Conservation (phyloP, 306 rosid genomes). For the Fragaria iinumae region DNA sequence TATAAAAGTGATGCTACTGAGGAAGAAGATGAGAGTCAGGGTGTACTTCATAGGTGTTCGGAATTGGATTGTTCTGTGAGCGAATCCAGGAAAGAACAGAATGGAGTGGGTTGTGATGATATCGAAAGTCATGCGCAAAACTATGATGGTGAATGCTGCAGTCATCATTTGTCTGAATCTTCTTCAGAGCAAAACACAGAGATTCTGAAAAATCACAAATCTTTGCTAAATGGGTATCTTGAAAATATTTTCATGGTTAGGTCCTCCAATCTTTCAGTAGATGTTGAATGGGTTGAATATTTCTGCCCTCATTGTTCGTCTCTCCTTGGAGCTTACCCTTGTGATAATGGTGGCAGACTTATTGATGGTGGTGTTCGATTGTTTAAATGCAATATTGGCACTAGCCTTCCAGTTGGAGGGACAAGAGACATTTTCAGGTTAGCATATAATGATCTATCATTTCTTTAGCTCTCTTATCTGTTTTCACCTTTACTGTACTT, state of each 20-base stretch:
- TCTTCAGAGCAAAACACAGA: slow-evolving; percentile 29
- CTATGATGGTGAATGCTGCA: slow-evolving; percentile 33
- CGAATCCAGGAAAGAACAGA: too few relatives aligned
- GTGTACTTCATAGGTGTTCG: slow-evolving; percentile 25
- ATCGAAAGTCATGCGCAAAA: slow-evolving; percentile 3
- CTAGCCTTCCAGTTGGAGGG: slow-evolving; percentile 50
- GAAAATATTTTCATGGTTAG: slow-evolving; percentile 89
- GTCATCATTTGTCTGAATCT: slow-evolving; percentile 41
- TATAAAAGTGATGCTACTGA: slow-evolving; percentile 21
- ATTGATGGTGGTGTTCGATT: slow-evolving; percentile 83
- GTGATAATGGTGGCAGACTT: slow-evolving; percentile 47
- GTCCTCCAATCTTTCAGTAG: slow-evolving; percentile 61
- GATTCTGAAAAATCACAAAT: slow-evolving; percentile 48
- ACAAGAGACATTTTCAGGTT: slow-evolving; percentile 71
- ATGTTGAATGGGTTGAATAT: slow-evolving; percentile 78
- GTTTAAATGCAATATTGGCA: slow-evolving; percentile 76
- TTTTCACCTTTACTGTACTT: not conserved
- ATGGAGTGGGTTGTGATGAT: slow-evolving; percentile 32
- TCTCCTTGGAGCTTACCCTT: slow-evolving; percentile 88
- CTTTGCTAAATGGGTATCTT: slow-evolving; percentile 84
- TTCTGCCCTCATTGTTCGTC: slow-evolving; percentile 72
- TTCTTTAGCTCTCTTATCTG: not conserved
- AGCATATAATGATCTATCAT: slow-evolving; percentile 23
- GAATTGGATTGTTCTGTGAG: slow-evolving; percentile 26
- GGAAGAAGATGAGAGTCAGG: slow-evolving; percentile 29